Conservation (phyloP, 31 red algal genomes). For the Odonthalia washingtoniensis region DNA sequence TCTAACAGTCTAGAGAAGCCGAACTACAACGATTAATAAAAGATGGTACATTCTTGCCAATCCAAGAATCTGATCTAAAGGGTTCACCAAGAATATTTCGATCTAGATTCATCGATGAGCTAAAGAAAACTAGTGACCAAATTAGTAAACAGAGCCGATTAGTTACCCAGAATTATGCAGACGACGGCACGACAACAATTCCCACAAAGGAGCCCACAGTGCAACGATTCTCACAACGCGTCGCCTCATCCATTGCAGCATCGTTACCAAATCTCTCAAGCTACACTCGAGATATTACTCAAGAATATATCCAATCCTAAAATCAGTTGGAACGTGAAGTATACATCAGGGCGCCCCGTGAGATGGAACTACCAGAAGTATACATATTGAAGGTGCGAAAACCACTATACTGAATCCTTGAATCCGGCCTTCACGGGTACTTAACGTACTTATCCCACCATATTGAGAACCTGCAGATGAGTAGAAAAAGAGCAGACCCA, state of each 20-base stretch:
- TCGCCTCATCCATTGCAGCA: background rate
- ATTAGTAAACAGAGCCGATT: background rate
- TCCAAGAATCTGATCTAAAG: background rate
- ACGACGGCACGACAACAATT: background rate
- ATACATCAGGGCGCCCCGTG: background rate
- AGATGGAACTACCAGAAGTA: background rate
- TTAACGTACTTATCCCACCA: background rate
- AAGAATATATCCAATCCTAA: background rate
- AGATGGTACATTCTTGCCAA: background rate
- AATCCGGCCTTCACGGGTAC: background rate
- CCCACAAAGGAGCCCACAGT: background rate
- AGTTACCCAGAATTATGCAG: background rate
- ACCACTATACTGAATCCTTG: background rate
- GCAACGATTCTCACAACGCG: background rate
- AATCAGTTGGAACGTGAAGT: background rate
- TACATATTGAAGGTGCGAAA: background rate
- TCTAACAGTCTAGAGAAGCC: too few species aligned
- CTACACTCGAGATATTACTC: background rate
- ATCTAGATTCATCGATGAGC: background rate
- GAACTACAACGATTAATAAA: too few species aligned
- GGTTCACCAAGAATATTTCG: background rate
- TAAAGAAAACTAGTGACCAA: background rate
- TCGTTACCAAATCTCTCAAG: background rate
- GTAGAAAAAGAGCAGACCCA: background rate
- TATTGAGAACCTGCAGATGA: background rate